Conservation (phyloP, 306 rosid genomes). For the Cyamopsis tetragonoloba region DNA sequence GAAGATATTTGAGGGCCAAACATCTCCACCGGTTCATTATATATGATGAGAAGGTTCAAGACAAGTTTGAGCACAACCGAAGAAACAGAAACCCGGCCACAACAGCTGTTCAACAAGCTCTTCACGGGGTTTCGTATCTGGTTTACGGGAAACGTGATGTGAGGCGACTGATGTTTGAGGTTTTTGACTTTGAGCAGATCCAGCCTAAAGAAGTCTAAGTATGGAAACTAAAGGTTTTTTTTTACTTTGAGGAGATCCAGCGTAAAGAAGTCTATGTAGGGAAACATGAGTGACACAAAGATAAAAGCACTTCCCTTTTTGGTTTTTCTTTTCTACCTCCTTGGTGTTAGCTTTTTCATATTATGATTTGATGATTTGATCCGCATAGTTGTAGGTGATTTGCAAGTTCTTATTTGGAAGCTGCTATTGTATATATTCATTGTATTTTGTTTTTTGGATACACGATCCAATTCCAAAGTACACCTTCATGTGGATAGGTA, state of each 20-base stretch:
- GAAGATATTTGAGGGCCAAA: constrained; percentile 79
- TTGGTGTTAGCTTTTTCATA: neutral
- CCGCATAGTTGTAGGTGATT: constrained; percentile 13
- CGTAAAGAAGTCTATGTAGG: constrained; percentile 68
- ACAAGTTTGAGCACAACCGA: constrained; percentile 67
- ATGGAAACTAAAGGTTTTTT: constrained; percentile 33
- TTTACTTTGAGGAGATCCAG: constrained; percentile 87
- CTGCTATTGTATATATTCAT: constrained; percentile 26
- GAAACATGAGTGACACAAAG: neutral
- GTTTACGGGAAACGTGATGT: constrained; percentile 93
- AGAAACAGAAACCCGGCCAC: constrained; percentile 80
- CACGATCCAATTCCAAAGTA: neutral
- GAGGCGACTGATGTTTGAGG: constrained; percentile 90
- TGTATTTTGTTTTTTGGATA: constrained; percentile 16
- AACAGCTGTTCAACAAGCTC: constrained; percentile 84
- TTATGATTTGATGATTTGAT: constrained; percentile 8
- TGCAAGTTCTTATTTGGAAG: constrained; percentile 13
- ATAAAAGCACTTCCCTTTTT: constrained; percentile 9
- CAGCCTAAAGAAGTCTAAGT: constrained; percentile 80
- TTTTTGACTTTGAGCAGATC: constrained; percentile 86
- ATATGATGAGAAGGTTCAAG: constrained; percentile 58
- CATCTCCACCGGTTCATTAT: constrained; percentile 59
- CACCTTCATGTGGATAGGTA: neutral
- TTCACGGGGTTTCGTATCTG: constrained; percentile 85
- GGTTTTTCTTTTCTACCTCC: neutral